Percentiles rank a stretch among this genome's conserved stretches.
Conservation (phyloP, 2,329 filamentous ascomycete genomes). For the Talaromyces sp. region DNA sequence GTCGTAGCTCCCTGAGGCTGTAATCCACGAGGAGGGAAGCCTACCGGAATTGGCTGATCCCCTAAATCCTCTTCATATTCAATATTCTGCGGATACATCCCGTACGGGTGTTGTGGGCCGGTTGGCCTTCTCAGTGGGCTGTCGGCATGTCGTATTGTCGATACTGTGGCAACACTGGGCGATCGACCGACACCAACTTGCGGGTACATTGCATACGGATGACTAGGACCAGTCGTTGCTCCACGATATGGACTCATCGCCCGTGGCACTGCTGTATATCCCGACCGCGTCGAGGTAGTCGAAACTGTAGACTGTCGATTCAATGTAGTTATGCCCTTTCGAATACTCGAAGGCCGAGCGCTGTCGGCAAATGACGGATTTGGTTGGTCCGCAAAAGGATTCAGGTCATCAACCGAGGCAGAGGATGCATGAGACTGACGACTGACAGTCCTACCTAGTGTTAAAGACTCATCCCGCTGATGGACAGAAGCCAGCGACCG, state of each 20-base stretch:
- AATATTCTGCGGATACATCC: conserved; percentile 79
- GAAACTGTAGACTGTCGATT: conserved; percentile 31
- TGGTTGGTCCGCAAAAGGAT: conserved; percentile 38
- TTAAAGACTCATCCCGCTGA: conserved; percentile 15
- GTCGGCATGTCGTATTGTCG: conserved; percentile 60
- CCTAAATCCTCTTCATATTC: conserved; percentile 55
- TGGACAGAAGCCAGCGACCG: conserved; percentile 1
- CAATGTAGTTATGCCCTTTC: conserved; percentile 35
- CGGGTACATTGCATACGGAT: conserved; percentile 81
- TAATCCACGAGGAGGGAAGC: conserved; percentile 64
- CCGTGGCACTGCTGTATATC: conserved; percentile 45
- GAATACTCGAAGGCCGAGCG: conserved; percentile 35
- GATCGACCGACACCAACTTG: conserved; percentile 61
- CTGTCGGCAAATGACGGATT: conserved; percentile 1
- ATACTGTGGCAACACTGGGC: conserved; percentile 67
- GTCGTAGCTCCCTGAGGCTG: conserved; percentile 66
- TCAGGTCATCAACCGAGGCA: conserved; percentile 27
- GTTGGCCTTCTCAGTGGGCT: conserved; percentile 59
- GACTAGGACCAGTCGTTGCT: conserved; percentile 66
- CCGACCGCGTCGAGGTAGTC: conserved; percentile 31
- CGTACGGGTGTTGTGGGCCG: conserved; percentile 79
- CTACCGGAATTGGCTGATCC: conserved; percentile 58
- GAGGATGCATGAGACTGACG: conserved; percentile 7
- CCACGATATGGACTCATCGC: conserved; percentile 66
- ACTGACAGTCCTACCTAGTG: conserved; percentile 27